Base-by-base conservation (phyloP, 371 early-diverging fungal genomes). In the Dinochytrium kinnereticum region DNA sequence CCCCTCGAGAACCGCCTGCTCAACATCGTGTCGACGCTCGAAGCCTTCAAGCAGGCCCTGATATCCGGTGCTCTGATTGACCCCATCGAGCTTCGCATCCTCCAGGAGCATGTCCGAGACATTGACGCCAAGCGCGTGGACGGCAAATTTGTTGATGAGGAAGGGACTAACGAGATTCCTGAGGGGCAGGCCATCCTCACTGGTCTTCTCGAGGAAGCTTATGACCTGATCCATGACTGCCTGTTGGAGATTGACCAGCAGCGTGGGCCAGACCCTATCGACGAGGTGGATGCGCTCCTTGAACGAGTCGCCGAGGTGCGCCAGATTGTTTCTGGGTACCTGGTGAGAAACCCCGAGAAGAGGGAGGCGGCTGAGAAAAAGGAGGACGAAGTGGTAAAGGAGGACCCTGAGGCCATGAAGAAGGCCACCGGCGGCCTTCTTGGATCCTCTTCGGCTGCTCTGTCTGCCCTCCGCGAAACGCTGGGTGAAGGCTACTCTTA, bases 191-290 rank as follows among this genome's bases (percentile, higher is more conserved):
- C 79, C 37, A 59, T 55, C 0, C 66, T 76, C n/a, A 59, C 31
- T 33, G 77, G 70, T 30, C 36, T 75, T 61, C 78, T 81, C 2
- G 76, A 79, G 24, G 75, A 77, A 33, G 81, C 77, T 7, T 81
- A 75, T 49, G 81, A 81, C 51, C 68, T 81, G 19, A 57, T 81
- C 26, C 81, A 81, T 72, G 77, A 79, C 53, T 79, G 76, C 51
- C 50, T 78, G 5, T 71, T 80, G 36, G 71, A 55, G 57, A 15
- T 72, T 13, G 80, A 80, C 30, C 21, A 31, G 15, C 70, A 37
- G 19, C 36, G 64, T 33, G 44, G 19, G 7, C 13, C 30, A 0
- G 40, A 44, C 21, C 0, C 5, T 33, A 38, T n/a, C 21, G 34
- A 57, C 2, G 26, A 28, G 69, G 73, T 30, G 26, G 51, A 40